phyloP scores from a whole-genome alignment of 2,329 filamentous ascomycete species.

The Aspergillus pseudoterreus region DNA sequence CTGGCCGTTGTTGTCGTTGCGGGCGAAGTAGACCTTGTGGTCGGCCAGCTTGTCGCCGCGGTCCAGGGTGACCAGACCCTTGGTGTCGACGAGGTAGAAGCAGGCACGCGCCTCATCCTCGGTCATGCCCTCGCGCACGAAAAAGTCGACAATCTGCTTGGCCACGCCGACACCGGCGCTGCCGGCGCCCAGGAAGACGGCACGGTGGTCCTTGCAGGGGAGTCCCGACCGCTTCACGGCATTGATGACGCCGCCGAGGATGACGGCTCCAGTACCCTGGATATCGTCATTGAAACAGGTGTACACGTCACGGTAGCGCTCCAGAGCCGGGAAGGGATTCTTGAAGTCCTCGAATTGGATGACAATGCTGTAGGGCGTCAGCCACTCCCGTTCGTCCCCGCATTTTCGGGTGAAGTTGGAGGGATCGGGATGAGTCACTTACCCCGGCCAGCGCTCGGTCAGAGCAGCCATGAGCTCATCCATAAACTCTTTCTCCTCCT shows the following conservation, averaged over 20 bases:
- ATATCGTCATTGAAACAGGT: slow-evolving; percentile 99
- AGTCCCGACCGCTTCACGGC: slow-evolving; percentile 80
- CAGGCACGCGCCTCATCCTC: slow-evolving; percentile 83
- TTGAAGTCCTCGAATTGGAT: slow-evolving; percentile 99
- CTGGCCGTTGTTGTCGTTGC: slow-evolving; percentile 61
- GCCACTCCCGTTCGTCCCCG: slow-evolving; percentile 18
- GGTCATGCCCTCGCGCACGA: slow-evolving; percentile 83
- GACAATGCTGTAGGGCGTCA: slow-evolving; percentile 51
- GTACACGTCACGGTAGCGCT: slow-evolving; percentile 82
- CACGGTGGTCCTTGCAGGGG: slow-evolving; percentile 81
- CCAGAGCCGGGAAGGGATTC: slow-evolving; percentile 90
- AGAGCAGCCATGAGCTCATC: slow-evolving; percentile 96
- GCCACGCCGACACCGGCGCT: slow-evolving; percentile 96
- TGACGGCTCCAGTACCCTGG: slow-evolving; percentile 93
- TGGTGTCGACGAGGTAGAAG: slow-evolving; percentile 97
- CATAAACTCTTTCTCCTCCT: slow-evolving; percentile 85
- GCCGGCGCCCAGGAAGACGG: slow-evolving; percentile 94
- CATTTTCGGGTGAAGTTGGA: slow-evolving; percentile 10
- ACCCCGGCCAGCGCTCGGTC: slow-evolving; percentile 70
- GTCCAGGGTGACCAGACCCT: slow-evolving; percentile 89
- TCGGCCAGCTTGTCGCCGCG: slow-evolving; percentile 90
- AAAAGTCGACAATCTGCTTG: slow-evolving; percentile 96
- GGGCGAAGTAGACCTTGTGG: slow-evolving; percentile 71
- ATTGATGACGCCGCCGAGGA: slow-evolving; percentile 75
- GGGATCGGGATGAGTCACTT: slow-evolving; percentile 29